Evolutionary conservation across 352 stramenopile species (phyloP).

Genomic region (Plasmopara halstedii): DNA sequence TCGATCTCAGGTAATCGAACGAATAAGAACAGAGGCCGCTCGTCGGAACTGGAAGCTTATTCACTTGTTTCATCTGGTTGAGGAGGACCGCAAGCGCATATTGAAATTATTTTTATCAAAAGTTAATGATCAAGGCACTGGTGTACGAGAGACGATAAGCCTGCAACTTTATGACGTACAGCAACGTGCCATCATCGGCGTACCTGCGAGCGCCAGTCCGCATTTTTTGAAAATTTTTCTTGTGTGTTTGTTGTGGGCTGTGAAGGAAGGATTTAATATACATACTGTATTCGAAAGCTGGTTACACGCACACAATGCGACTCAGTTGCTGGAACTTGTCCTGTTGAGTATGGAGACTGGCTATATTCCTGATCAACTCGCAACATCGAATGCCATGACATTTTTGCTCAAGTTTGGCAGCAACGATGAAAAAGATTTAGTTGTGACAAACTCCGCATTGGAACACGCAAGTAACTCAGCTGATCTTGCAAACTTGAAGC

Average conservation of each 20-base stretch:
- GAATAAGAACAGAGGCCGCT: constrained; percentile 76
- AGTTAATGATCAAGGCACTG: constrained; percentile 8
- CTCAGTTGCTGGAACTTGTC: constrained; percentile 51
- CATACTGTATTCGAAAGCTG: constrained; percentile 57
- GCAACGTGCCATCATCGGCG: constrained; percentile 56
- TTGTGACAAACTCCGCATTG: constrained; percentile 4
- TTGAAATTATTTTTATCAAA: constrained; percentile 57
- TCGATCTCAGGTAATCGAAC: constrained; percentile 71
- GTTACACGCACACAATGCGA: constrained; percentile 45
- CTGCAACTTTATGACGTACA: constrained; percentile 76
- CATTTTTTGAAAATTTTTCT: constrained; percentile 70
- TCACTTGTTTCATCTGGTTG: constrained; percentile 41
- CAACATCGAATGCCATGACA: constrained; percentile 44
- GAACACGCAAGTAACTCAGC: constrained; percentile 1
- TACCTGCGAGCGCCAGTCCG: constrained; percentile 40
- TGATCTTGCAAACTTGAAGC: not conserved
- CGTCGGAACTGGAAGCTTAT: constrained; percentile 70
- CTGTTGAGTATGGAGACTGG: constrained; percentile 66
- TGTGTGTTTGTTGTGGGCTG: constrained; percentile 44
- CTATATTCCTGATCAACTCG: constrained; percentile 32
- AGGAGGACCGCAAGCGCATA: constrained; percentile 53
- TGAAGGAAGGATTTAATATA: constrained; percentile 70
- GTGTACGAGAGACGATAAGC: constrained; percentile 2
- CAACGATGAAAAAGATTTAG: constrained; percentile 1
- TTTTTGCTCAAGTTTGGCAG: constrained; percentile 47